Evolutionary conservation across 345 rosid genomes (phyloP), one percentile per base, ranked within the genome.

Genomic region (Conringia planisiliqua): DNA sequence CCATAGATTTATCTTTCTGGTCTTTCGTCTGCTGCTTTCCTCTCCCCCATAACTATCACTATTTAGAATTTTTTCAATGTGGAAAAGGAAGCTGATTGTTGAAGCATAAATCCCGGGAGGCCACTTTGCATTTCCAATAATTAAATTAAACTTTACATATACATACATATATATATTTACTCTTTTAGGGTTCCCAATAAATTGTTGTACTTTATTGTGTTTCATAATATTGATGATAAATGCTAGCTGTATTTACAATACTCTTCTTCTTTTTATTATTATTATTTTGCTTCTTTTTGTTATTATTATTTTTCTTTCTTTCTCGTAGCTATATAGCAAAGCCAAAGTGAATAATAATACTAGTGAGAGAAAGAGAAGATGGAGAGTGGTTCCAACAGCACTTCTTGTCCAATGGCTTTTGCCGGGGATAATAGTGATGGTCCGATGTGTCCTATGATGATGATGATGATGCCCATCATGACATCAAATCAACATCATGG

Each of bases 91-190:
- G 72, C 89, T 87, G 89, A 78, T 79, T 80, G 72, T 81, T 78
- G 88, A 62, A 83, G 95, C 98, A 76, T 85, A 90, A 88, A 86
- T 86, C 89, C 82, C 98, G 98, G 95, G 98, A 90, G 98, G 70
- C 78, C 80, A 76, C 86, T 72, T 78, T 83, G 66, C 36, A 63
- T 65, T 64, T 50, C 48, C 57, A 30, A 72, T 39, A 59, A 66
- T 40, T 66, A 32, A 58, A 47, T 5, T 26, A 17, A 55, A 11
- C 17, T 10, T 67, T 68, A 57, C 11, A 35, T 39, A 62, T 27
- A 76, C 24, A 36, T 3, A 65, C 5, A 69, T 7, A n/a, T 40
- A 54, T 22, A 56, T 17, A 39, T 10, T 72, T 72, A 59, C 78
- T 78, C 77, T 61, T 78, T 78, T 72, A 78, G 81, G 78, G 81